phyloP scores from a whole-genome alignment of 2,329 filamentous ascomycete species.

The Penicillium decumbens region DNA sequence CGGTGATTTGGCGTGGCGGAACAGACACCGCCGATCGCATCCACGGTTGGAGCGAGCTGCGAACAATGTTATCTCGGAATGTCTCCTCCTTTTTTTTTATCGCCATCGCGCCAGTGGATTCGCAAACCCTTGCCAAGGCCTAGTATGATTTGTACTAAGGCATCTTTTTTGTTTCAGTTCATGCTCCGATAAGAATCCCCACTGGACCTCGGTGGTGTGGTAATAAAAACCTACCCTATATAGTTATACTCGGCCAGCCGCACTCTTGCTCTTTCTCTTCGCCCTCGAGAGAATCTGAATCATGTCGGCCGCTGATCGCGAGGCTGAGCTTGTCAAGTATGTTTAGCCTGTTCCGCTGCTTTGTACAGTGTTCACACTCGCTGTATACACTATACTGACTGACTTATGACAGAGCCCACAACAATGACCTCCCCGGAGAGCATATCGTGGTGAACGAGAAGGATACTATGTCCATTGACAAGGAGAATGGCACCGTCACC shows the following conservation, averaged over 20 bases:
- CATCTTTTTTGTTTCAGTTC: slow-evolving; percentile 10
- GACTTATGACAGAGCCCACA: slow-evolving; percentile 11
- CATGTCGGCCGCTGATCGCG: slow-evolving; percentile 26
- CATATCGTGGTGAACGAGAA: slow-evolving; percentile 25
- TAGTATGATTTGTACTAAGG: slow-evolving; percentile 3
- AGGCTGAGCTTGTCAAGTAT: slow-evolving; percentile 29
- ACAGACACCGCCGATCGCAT: slow-evolving; percentile 20
- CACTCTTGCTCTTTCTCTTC: slow-evolving; percentile 10
- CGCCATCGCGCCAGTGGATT: neutral
- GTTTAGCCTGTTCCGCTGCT: neutral
- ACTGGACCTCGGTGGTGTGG: slow-evolving; percentile 16
- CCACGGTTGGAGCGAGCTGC: slow-evolving; percentile 16
- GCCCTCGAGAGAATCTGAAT: slow-evolving; percentile 1
- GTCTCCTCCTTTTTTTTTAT: neutral
- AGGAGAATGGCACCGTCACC: slow-evolving; percentile 31
- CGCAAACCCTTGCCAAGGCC: neutral
- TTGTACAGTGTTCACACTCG: too few relatives aligned
- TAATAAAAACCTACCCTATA: slow-evolving; percentile 18
- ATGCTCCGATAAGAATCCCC: slow-evolving; percentile 59
- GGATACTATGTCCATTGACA: slow-evolving; percentile 23
- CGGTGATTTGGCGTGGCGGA: slow-evolving; percentile 8
- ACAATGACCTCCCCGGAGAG: slow-evolving; percentile 17
- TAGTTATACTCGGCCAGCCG: slow-evolving; percentile 22
- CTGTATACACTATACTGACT: neutral
- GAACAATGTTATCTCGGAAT: slow-evolving; percentile 14